Conservation (phyloP, 805 yeast genomes). For the Lachancea waltii region DNA sequence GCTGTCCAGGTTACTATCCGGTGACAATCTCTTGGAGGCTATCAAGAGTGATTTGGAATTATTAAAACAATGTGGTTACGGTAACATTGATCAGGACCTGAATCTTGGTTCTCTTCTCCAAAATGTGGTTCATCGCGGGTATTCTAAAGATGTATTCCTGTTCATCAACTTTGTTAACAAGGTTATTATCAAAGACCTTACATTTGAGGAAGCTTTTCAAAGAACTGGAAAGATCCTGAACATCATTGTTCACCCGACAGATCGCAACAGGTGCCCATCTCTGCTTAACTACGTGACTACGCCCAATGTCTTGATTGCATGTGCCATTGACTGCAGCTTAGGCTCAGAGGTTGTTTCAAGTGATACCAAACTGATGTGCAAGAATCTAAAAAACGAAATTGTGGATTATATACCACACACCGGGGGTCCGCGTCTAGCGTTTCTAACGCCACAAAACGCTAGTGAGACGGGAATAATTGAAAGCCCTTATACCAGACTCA, state of each 20-base stretch:
- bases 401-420: conserved; percentile 43
- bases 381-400: conserved; percentile 54
- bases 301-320: conserved; percentile 84
- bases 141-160: conserved; percentile 76
- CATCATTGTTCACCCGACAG: conserved; percentile 76
- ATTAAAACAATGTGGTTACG: conserved; percentile 45
- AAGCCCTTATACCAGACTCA: conserved; percentile 78
- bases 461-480: conserved; percentile 37
- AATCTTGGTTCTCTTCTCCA: conserved; percentile 60
- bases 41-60: conserved; percentile 52
- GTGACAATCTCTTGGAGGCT: conserved; percentile 34
- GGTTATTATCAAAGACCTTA: conserved; percentile 68
- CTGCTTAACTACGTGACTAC: conserved; percentile 84
- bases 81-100: conserved; percentile 32
- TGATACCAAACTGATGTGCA: conserved; percentile 51
- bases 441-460: conserved; percentile 43
- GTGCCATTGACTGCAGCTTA: conserved; percentile 82
- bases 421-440: conserved; percentile 16
- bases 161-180: conserved; percentile 69
- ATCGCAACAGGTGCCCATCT: conserved; percentile 52
- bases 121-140: conserved; percentile 70
- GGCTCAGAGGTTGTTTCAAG: conserved; percentile 63
- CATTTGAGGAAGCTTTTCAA: conserved; percentile 89
- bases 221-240: conserved; percentile 75
- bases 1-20: conserved; percentile 41